Conservation (phyloP, 164 flowering plant species). For the Buxus sempervirens region DNA sequence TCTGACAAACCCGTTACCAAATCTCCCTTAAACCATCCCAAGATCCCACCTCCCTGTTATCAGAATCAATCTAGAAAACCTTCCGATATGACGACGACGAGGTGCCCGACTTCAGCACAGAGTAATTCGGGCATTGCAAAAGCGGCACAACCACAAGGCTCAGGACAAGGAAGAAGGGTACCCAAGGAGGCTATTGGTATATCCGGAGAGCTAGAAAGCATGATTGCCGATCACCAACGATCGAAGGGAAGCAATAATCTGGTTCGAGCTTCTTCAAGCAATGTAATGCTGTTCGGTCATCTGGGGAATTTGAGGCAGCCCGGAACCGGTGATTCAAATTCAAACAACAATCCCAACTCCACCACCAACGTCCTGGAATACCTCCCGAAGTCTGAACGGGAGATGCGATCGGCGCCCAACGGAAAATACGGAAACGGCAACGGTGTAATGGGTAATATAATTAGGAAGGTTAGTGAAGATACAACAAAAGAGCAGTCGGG, state of each 20-base stretch:
- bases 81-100: too few relatives aligned
- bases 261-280: slow-evolving; percentile 81
- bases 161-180: slow-evolving; percentile 36
- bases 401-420: slow-evolving; percentile 14
- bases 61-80: slow-evolving; percentile 20
- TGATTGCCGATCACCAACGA: slow-evolving; percentile 58
- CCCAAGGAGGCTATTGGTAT: slow-evolving; percentile 45
- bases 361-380: slow-evolving; percentile 29
- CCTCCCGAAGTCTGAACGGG: slow-evolving; percentile 39
- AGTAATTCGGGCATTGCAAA: slow-evolving; percentile 12
- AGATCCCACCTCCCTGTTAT: slow-evolving; percentile 16
- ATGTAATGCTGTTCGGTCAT: slow-evolving; percentile 66
- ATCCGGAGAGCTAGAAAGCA: slow-evolving; percentile 77
- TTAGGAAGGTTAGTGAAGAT: slow-evolving; percentile 30
- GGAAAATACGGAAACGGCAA: slow-evolving; percentile 11
- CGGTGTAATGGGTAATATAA: slow-evolving; percentile 51
- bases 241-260: slow-evolving; percentile 33
- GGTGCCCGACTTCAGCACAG: slow-evolving; percentile 9
- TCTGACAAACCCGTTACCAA: slow-evolving; percentile 22
- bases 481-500: slow-evolving; percentile 17
- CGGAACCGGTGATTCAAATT: slow-evolving; percentile 18
- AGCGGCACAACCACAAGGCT: slow-evolving; percentile 20
- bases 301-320: slow-evolving; percentile 74
- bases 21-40: slow-evolving; percentile 10
- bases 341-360: slow-evolving; percentile 7